Percentiles rank a stretch among this genome's conserved stretches.
phyloP scores from a whole-genome alignment of 148 eudicot genomes.

The Spergularia bocconei region DNA sequence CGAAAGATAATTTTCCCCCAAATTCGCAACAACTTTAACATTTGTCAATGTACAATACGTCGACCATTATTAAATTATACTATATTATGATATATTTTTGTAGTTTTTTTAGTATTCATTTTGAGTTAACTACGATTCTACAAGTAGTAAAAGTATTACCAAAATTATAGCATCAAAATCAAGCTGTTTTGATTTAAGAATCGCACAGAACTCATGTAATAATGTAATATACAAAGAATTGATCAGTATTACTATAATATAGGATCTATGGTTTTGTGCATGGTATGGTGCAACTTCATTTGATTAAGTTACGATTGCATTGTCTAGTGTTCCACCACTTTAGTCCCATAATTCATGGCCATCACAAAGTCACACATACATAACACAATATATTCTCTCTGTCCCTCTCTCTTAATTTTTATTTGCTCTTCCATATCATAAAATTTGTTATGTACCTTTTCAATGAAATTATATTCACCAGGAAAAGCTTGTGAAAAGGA shows the following conservation, averaged over 20 bases:
- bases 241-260: neutral
- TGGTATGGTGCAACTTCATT: slow-evolving; percentile 9
- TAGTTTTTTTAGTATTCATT: no score
- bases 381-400: slow-evolving; percentile 14
- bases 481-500: slow-evolving; percentile 16
- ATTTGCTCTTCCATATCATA: neutral
- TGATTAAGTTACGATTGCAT: slow-evolving; percentile 13
- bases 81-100: no score
- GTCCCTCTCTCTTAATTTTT: slow-evolving; percentile 5
- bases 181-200: no score
- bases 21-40: no score
- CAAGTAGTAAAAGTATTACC: no score
- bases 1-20: no score
- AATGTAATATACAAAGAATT: no score
- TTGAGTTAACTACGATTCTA: no score
- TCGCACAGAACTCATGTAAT: no score
- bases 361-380: neutral
- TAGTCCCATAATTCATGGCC: slow-evolving; percentile 23
- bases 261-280: neutral
- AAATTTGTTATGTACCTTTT: neutral
- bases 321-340: slow-evolving; percentile 29
- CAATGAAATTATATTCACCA: neutral
- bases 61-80: no score
- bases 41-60: no score
- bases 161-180: no score